Evolutionary conservation across 2,329 filamentous ascomycete species (phyloP).

Genomic region (Raffaelea ambrosiae): DNA sequence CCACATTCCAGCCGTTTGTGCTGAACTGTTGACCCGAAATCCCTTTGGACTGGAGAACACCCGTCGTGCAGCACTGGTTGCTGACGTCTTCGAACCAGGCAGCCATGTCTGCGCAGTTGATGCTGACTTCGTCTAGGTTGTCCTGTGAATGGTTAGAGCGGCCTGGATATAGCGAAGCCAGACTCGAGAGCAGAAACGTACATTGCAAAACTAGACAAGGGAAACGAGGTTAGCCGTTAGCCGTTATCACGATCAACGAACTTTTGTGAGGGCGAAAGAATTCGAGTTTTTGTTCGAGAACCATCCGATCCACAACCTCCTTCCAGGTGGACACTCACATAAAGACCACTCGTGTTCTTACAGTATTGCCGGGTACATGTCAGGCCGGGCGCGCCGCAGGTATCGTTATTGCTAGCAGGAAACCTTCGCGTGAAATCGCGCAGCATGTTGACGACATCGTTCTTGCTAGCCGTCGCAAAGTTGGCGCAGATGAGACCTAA

Average conservation of each 20-base stretch:
- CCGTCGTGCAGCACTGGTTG: constrained; percentile 5
- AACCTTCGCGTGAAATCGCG: neutral
- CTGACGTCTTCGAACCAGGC: neutral
- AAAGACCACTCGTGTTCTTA: constrained; percentile 6
- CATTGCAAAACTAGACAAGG: neutral
- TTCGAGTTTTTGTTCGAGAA: too few relatives aligned
- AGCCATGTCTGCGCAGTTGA: neutral
- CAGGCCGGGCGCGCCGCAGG: neutral
- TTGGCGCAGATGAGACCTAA: neutral
- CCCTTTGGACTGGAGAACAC: neutral
- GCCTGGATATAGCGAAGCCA: neutral
- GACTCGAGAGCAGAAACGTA: neutral
- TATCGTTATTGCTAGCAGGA: neutral
- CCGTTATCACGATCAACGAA: too few relatives aligned
- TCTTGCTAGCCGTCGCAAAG: constrained; percentile 5
- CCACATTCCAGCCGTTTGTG: constrained; percentile 5
- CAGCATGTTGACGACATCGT: constrained; percentile 4
- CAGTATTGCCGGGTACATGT: constrained; percentile 4
- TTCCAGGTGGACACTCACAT: neutral
- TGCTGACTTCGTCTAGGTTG: neutral
- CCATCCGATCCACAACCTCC: neutral
- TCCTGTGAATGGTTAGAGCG: neutral
- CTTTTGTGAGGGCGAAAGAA: too few relatives aligned
- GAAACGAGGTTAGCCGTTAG: neutral
- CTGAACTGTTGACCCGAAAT: constrained; percentile 8